Conservation (phyloP, 129 eudicot genomes). For the Flaveria trinervia region DNA sequence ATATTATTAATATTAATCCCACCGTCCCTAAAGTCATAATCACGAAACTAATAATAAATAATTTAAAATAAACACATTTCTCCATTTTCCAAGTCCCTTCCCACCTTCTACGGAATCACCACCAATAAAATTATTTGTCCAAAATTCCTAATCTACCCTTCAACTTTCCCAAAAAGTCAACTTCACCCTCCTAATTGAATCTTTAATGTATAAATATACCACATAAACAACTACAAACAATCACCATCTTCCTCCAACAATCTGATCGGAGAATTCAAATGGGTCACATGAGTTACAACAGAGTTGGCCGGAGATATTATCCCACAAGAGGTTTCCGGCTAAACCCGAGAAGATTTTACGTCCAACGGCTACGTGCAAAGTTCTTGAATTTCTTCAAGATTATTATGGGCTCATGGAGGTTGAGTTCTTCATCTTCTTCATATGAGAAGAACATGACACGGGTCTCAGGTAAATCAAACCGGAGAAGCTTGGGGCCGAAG, state of each 20-base stretch:
- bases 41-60: slow-evolving; percentile 11
- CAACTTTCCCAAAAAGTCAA: slow-evolving; percentile 27
- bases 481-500: slow-evolving; percentile 30
- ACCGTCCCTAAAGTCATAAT: slow-evolving; percentile 39
- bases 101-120: slow-evolving; percentile 43
- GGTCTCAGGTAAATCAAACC: neutral
- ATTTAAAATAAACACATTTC: slow-evolving; percentile 21
- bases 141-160: slow-evolving; percentile 18
- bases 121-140: slow-evolving; percentile 35
- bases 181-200: slow-evolving; percentile 19
- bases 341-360: slow-evolving; percentile 55
- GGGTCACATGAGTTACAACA: slow-evolving; percentile 56
- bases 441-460: slow-evolving; percentile 33
- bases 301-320: slow-evolving; percentile 50
- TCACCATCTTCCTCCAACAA: slow-evolving; percentile 19
- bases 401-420: slow-evolving; percentile 46
- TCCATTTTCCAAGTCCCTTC: slow-evolving; percentile 47
- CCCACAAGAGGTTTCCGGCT: slow-evolving; percentile 64
- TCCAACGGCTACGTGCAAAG: slow-evolving; percentile 59
- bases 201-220: slow-evolving; percentile 34
- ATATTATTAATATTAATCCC: slow-evolving; percentile 2
- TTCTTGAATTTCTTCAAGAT: slow-evolving; percentile 52
- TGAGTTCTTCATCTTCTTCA: slow-evolving; percentile 31
- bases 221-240: slow-evolving; percentile 12
- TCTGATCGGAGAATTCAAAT: slow-evolving; percentile 31